A percentile compares a stretch with the other conserved stretches of the same genome.
These are phyloP conservation scores for Phanerochaete carnosa DNA, from an alignment of 768 basidiomycete species.

Conservation along the genomic window DNA sequence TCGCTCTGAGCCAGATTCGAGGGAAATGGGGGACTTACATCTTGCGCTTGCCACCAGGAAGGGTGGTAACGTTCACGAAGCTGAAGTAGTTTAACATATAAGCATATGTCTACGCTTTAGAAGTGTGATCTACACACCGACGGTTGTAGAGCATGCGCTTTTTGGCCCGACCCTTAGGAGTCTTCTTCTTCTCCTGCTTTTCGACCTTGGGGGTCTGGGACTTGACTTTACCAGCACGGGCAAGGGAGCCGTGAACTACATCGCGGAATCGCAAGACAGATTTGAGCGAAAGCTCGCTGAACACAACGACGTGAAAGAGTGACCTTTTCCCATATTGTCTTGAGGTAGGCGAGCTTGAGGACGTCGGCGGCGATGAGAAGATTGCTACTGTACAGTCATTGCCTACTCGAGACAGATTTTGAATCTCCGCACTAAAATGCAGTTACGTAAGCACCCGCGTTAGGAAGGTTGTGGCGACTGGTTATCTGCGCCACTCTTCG, in stretches of 20 bases:
- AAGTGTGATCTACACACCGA: conserved; percentile 49
- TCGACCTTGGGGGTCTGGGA: conserved; percentile 98
- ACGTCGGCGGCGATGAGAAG: conserved; percentile 24
- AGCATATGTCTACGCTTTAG: not conserved
- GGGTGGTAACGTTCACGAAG: conserved; percentile 91
- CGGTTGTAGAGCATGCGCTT: conserved; percentile 94
- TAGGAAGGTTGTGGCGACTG: not conserved
- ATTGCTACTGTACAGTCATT: conserved; percentile 40
- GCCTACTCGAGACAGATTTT: conserved; percentile 9
- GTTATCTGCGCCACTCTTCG: not conserved
- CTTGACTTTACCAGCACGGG: conserved; percentile 99
- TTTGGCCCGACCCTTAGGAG: conserved; percentile 95
- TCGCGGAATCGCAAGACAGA: conserved; percentile 7
- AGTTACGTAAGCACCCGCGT: not conserved
- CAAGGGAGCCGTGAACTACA: conserved; percentile 96
- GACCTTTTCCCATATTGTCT: conserved; percentile 76
- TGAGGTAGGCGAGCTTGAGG: conserved; percentile 45
- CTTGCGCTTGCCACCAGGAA: conserved; percentile 90
- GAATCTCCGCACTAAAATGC: not conserved
- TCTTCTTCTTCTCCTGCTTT: conserved; percentile 99
- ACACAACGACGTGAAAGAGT: conserved; percentile 10
- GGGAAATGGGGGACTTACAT: conserved; percentile 66
- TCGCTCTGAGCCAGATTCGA: not conserved
- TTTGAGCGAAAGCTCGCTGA: conserved; percentile 1
- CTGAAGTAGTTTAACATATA: conserved; percentile 32